Percentiles rank a stretch among this genome's conserved stretches.
Conservation (phyloP, 1,284 basidiomycete genomes). For the Amylostereum chailletii region DNA sequence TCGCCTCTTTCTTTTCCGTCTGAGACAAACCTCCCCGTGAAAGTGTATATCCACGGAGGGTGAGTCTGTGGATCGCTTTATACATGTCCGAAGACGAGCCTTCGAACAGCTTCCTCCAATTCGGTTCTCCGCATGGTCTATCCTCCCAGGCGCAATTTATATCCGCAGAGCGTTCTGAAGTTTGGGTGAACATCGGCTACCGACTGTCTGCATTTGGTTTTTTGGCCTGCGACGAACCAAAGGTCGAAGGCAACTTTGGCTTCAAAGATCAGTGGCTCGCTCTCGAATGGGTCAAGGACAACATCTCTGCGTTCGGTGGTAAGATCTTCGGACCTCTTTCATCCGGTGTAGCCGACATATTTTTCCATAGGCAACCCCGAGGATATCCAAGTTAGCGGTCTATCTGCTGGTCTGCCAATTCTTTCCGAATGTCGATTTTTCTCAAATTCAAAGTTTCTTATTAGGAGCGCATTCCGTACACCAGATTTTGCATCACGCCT, state of each 20-base stretch:
- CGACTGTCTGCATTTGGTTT: conserved; percentile 70
- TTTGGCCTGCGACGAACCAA: conserved; percentile 51
- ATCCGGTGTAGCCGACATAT: neutral
- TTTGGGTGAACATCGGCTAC: conserved; percentile 69
- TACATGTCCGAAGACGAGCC: neutral
- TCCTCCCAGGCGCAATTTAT: conserved; percentile 58
- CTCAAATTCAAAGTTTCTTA: neutral
- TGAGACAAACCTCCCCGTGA: conserved; percentile 48
- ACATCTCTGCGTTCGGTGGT: conserved; percentile 58
- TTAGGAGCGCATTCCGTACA: conserved; percentile 68
- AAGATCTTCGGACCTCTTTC: conserved; percentile 1
- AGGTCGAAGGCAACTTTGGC: conserved; percentile 62
- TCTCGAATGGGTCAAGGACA: conserved; percentile 48
- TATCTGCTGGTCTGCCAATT: conserved; percentile 51
- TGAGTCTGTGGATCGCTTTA: conserved; percentile 17
- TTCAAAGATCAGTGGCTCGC: conserved; percentile 74
- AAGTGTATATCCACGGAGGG: conserved; percentile 73
- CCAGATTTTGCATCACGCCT: conserved; percentile 64
- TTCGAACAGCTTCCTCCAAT: conserved; percentile 61
- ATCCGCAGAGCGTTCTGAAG: conserved; percentile 51
- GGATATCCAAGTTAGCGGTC: conserved; percentile 53
- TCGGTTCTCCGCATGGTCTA: conserved; percentile 58
- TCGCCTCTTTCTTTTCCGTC: conserved; percentile 48
- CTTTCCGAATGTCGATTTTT: neutral
- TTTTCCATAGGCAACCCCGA: conserved; percentile 37